Percentiles rank a stretch among this genome's conserved stretches.
These are phyloP conservation scores for Arctostaphylos glauca DNA, from an alignment of 148 eudicot genomes.

Conservation along the genomic window DNA sequence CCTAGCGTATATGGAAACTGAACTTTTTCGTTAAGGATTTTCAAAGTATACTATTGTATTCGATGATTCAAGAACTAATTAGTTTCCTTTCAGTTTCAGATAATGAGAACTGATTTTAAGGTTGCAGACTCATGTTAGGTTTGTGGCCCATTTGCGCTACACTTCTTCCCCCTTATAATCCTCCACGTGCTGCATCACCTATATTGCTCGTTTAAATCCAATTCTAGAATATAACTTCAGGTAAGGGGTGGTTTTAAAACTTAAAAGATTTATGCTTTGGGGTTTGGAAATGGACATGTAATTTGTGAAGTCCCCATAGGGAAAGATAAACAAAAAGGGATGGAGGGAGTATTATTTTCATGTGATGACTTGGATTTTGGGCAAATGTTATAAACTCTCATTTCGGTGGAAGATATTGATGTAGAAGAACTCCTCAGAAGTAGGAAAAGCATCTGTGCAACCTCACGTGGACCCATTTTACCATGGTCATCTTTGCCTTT, in stretches of 20 bases:
- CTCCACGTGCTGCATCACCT: background rate
- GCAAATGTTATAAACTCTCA: background rate
- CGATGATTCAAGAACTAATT: no score
- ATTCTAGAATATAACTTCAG: background rate
- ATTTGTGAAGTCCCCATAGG: background rate
- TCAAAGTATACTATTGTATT: no score
- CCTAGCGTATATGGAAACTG: no score
- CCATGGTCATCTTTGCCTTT: background rate
- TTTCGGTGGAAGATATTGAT: background rate
- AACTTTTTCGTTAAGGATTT: no score
- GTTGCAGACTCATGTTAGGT: no score
- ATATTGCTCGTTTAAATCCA: background rate
- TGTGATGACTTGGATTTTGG: background rate
- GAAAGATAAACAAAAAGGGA: background rate
- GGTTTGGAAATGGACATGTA: background rate
- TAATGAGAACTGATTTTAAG: no score
- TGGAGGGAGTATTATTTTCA: background rate
- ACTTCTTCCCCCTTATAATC: no score
- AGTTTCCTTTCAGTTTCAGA: no score
- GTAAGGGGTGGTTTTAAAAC: background rate
- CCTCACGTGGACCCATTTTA: background rate
- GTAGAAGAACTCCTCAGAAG: background rate
- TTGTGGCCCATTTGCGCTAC: no score
- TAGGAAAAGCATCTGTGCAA: conserved; percentile 2
- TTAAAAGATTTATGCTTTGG: background rate